Evolutionary conservation across 1,139 yeast species (phyloP), one percentile per base, ranked within the genome.

Genomic region (Blastobotrys buckinghamii): DNA sequence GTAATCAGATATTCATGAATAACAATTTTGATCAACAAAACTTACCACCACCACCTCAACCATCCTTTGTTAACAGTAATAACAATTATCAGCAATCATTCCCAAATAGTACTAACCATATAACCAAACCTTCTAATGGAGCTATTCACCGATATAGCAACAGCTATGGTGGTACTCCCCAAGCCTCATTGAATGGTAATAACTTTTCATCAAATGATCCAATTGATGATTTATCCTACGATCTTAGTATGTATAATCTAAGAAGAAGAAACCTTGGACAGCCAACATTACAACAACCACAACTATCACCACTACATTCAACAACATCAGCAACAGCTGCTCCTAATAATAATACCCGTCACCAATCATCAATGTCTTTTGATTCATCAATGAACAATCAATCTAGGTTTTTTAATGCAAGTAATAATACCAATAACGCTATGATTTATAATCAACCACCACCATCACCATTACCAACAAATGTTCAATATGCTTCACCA

Each of bases 141-240:
- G n/a, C n/a, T n/a, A n/a, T n/a, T 27, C 44, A 27, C 15, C 22
- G 33, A 12, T 42, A 27, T 16, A 29, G 39, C 9, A 13, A 33
- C 13, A 42, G 44, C 19, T 32, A 3, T 42, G 29, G 39, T 2
- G 35, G 30, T 30, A 17, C 26, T 15, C 12, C 39, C 3, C 39
- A 30, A n/a, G 44, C 33, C 38, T 42, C 47, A 10, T 36, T 42
- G 6, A 42, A 44, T n/a, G 33, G 32, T 32, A 17, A 37, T 12
- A 10, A n/a, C n/a, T n/a, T n/a, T n/a, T n/a, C n/a, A n/a, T n/a
- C n/a, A n/a, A n/a, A n/a, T n/a, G n/a, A n/a, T n/a, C n/a, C n/a
- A n/a, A n/a, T n/a, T n/a, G n/a, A n/a, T n/a, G n/a, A n/a, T n/a
- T n/a, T n/a, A n/a, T n/a, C n/a, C n/a, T n/a, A n/a, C n/a, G n/a